A percentile compares a stretch with the other conserved stretches of the same genome.
These are phyloP conservation scores for Aspergillus clavatus DNA, from an alignment of 2,329 filamentous ascomycete species.

Conservation along the genomic window DNA sequence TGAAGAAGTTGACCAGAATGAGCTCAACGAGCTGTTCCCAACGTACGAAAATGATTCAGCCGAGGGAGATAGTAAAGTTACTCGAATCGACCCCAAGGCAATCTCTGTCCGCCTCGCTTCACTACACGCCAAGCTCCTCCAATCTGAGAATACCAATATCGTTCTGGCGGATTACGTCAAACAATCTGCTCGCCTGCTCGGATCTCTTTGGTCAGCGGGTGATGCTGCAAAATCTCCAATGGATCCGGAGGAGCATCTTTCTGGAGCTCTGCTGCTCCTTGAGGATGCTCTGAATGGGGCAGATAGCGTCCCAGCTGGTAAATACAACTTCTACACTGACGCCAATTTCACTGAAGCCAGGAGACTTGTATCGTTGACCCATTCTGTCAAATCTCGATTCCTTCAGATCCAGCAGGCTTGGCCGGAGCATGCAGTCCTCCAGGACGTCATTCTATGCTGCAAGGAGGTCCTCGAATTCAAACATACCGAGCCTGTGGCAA, in stretches of 20 bases:
- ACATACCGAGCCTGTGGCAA: slow-evolving; percentile 78
- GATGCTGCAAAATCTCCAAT: slow-evolving; percentile 21
- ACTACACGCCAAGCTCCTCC: slow-evolving; percentile 50
- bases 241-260: slow-evolving; percentile 53
- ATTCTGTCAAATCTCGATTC: slow-evolving; percentile 68
- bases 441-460: slow-evolving; percentile 71
- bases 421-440: slow-evolving; percentile 72
- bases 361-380: slow-evolving; percentile 64
- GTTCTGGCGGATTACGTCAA: slow-evolving; percentile 33
- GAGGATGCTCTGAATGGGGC: slow-evolving; percentile 56
- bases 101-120: slow-evolving; percentile 59
- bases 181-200: slow-evolving; percentile 32
- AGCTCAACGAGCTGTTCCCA: slow-evolving; percentile 78
- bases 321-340: slow-evolving; percentile 88
- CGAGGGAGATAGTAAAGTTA: slow-evolving; percentile 27
- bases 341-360: slow-evolving; percentile 71
- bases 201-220: slow-evolving; percentile 28
- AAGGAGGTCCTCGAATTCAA: slow-evolving; percentile 69
- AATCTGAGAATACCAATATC: slow-evolving; percentile 23
- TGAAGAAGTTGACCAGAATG: slow-evolving; percentile 67
- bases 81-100: slow-evolving; percentile 44
- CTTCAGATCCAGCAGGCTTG: slow-evolving; percentile 59
- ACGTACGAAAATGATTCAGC: slow-evolving; percentile 58
- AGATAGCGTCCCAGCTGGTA: slow-evolving; percentile 36
- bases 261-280: slow-evolving; percentile 62